Conservation (phyloP, 1,284 basidiomycete genomes). For the Naganishia albida region DNA sequence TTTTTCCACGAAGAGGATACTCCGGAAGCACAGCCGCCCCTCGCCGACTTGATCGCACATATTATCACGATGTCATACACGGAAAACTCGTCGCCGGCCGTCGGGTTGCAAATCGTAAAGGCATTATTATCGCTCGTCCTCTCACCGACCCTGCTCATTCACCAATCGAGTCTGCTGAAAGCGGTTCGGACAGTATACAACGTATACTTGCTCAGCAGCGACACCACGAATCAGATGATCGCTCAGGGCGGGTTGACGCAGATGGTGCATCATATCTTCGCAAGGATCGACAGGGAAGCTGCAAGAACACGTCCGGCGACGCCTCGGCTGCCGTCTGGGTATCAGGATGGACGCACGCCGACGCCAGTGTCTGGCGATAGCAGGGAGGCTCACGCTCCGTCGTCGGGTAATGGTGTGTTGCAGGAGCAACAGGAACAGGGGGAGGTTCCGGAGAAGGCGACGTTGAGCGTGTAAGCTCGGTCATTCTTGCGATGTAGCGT, state of each 20-base stretch:
- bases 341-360: conserved; percentile 14
- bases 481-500: not conserved
- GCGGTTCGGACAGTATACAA: conserved; percentile 96
- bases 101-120: conserved; percentile 93
- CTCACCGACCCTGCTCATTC: conserved; percentile 79
- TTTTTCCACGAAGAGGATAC: conserved; percentile 69
- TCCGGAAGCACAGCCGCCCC: conserved; percentile 62
- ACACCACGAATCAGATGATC: conserved; percentile 90
- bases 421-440: not conserved
- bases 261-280: conserved; percentile 94
- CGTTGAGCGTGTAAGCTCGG: conserved; percentile 16
- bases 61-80: conserved; percentile 91
- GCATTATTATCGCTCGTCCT: conserved; percentile 84
- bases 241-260: conserved; percentile 95
- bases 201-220: conserved; percentile 84
- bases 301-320: conserved; percentile 20
- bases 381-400: not conserved
- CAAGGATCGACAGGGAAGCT: conserved; percentile 56
- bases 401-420: not conserved
- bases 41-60: conserved; percentile 87
- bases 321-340: conserved; percentile 1
- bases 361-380: conserved; percentile 5
- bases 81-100: conserved; percentile 80
- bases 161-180: conserved; percentile 90
- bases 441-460: conserved; percentile 7